phyloP scores from a whole-genome alignment of 2,329 filamentous ascomycete genomes.

The Aspergillus calidoustus region DNA sequence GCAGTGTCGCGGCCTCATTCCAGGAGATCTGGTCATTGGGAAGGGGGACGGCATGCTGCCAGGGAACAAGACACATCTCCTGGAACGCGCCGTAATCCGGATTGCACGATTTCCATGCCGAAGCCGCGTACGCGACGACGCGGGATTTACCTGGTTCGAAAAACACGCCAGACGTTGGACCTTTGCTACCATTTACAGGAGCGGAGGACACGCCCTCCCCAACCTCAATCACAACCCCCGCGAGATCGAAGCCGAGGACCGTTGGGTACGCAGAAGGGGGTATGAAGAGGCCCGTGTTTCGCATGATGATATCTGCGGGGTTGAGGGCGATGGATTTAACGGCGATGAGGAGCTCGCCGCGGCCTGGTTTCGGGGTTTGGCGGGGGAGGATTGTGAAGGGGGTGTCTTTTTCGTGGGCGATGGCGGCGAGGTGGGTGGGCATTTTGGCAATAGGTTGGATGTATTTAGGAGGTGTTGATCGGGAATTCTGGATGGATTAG shows the following conservation, averaged over 20 bases:
- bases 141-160: slow-evolving; percentile 44
- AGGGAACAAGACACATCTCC: slow-evolving; percentile 48
- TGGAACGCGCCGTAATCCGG: slow-evolving; percentile 56
- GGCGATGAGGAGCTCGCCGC: slow-evolving; percentile 53
- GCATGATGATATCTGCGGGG: slow-evolving; percentile 51
- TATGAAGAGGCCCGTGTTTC: slow-evolving; percentile 50
- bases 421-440: slow-evolving; percentile 49
- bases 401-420: slow-evolving; percentile 41
- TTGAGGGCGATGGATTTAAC: slow-evolving; percentile 57
- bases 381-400: slow-evolving; percentile 45
- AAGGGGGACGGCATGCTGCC: slow-evolving; percentile 46
- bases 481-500: too few relatives aligned
- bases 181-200: slow-evolving; percentile 13
- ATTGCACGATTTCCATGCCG: slow-evolving; percentile 48
- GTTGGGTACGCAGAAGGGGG: slow-evolving; percentile 43
- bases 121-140: slow-evolving; percentile 46
- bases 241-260: slow-evolving; percentile 44
- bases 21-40: slow-evolving; percentile 41
- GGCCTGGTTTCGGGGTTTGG: slow-evolving; percentile 51
- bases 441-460: slow-evolving; percentile 21
- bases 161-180: slow-evolving; percentile 2
- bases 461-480: background rate
- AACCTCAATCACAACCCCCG: slow-evolving; percentile 49
- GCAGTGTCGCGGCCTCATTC: slow-evolving; percentile 48
- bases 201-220: slow-evolving; percentile 45